Conservation (phyloP, 495 filamentous ascomycete genomes). For the Aspergillus hancockii region DNA sequence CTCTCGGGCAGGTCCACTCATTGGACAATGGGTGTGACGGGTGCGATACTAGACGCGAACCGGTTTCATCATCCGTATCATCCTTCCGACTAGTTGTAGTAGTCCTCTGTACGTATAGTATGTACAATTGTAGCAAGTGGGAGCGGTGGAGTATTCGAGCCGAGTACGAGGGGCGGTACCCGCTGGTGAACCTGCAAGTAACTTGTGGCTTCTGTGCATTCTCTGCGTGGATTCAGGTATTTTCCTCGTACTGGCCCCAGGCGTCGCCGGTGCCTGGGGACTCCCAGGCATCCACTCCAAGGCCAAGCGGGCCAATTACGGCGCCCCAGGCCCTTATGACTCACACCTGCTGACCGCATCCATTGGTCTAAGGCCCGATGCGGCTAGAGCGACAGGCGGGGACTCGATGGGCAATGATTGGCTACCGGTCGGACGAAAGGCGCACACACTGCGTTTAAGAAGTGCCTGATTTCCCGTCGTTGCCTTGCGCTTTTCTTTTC, state of each 20-base stretch:
- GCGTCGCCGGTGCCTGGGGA: slow-evolving; percentile 22
- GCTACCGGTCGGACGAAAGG: slow-evolving; percentile 10
- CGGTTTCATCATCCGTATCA: neutral
- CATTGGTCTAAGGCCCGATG: slow-evolving; percentile 20
- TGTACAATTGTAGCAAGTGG: neutral
- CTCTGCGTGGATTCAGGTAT: neutral
- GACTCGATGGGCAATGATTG: slow-evolving; percentile 19
- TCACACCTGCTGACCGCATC: slow-evolving; percentile 44
- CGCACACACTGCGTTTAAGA: slow-evolving; percentile 40
- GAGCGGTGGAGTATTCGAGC: neutral
- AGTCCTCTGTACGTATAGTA: too few relatives aligned
- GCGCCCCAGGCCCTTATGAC: slow-evolving; percentile 25
- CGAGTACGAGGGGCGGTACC: slow-evolving; percentile 4
- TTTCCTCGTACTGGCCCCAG: neutral
- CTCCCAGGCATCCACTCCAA: slow-evolving; percentile 8
- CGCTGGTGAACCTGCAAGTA: neutral
- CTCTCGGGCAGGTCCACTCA: neutral
- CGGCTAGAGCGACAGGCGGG: slow-evolving; percentile 20
- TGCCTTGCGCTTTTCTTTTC: slow-evolving; percentile 34
- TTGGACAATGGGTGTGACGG: neutral
- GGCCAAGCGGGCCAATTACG: slow-evolving; percentile 28
- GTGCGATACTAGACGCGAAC: neutral
- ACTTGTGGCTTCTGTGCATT: neutral
- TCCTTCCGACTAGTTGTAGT: too few relatives aligned
- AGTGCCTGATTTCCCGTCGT: slow-evolving; percentile 42